Conservation (phyloP, 2,329 filamentous ascomycete genomes). For the Colletotrichum sp. region DNA sequence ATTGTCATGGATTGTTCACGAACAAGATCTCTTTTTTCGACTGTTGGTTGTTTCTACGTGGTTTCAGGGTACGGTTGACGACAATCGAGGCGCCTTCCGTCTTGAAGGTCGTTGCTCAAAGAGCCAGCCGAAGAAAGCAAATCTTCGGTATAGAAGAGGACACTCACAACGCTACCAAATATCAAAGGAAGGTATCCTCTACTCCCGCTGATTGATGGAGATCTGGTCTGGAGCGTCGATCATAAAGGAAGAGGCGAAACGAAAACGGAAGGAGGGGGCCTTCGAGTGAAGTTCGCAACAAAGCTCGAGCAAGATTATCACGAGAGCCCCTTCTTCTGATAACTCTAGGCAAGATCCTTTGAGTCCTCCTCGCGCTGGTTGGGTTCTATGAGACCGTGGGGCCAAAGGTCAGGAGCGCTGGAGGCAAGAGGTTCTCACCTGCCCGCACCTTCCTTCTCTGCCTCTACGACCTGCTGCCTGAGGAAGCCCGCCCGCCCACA, state of each 20-base stretch:
- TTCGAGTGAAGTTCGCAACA: neutral
- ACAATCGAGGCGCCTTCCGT: neutral
- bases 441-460: neutral
- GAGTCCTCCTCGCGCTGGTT: neutral
- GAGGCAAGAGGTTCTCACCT: neutral
- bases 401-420: neutral
- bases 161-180: accelerated
- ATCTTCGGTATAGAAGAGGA: neutral
- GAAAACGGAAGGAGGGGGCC: neutral
- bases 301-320: accelerated
- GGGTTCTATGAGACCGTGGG: accelerated
- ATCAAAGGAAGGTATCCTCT: accelerated
- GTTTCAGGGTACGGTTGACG: accelerated
- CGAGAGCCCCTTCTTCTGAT: accelerated
- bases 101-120: accelerated
- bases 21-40: accelerated
- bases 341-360: accelerated
- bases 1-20: neutral
- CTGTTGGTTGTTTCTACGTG: neutral
- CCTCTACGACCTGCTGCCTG: neutral
- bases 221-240: accelerated
- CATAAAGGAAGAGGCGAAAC: neutral
- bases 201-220: accelerated
- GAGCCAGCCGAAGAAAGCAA: neutral
- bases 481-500: neutral